Evolutionary conservation across 371 early-diverging fungal species (phyloP).

Genomic region (Mucor indicus): DNA sequence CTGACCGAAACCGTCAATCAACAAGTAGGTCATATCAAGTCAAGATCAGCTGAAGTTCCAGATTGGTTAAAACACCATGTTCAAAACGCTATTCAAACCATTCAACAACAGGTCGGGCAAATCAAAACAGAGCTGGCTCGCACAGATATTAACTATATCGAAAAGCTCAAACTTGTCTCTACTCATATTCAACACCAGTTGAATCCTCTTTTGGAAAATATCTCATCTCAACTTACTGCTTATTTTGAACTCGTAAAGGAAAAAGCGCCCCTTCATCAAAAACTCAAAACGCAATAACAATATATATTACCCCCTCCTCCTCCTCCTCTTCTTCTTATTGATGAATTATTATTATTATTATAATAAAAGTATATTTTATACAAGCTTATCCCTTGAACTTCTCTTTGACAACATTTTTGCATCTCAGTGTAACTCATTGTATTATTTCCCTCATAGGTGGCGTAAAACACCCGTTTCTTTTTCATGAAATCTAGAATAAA

Average conservation of each 20-base stretch:
- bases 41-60: constrained; percentile 45
- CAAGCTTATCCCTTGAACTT: too few relatives aligned
- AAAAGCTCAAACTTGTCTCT: constrained; percentile 52
- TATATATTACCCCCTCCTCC: too few relatives aligned
- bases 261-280: constrained; percentile 23
- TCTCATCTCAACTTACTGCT: constrained; percentile 33
- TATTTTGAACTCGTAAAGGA: constrained; percentile 22
- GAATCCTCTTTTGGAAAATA: constrained; percentile 48
- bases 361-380: too few relatives aligned
- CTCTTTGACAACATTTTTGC: too few relatives aligned
- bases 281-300: constrained; percentile 9
- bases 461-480: too few relatives aligned
- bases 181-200: constrained; percentile 49
- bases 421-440: too few relatives aligned
- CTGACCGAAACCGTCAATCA: constrained; percentile 13
- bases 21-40: constrained; percentile 28
- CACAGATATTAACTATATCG: constrained; percentile 41
- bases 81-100: constrained; percentile 32
- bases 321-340: not conserved
- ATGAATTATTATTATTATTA: not conserved
- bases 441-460: too few relatives aligned
- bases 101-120: constrained; percentile 40
- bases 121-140: constrained; percentile 44
- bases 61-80: constrained; percentile 48
- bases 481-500: too few relatives aligned